These are phyloP conservation scores for Monosporozyma unispora DNA, from an alignment of 805 yeast genomes.

Conservation along the genomic window DNA sequence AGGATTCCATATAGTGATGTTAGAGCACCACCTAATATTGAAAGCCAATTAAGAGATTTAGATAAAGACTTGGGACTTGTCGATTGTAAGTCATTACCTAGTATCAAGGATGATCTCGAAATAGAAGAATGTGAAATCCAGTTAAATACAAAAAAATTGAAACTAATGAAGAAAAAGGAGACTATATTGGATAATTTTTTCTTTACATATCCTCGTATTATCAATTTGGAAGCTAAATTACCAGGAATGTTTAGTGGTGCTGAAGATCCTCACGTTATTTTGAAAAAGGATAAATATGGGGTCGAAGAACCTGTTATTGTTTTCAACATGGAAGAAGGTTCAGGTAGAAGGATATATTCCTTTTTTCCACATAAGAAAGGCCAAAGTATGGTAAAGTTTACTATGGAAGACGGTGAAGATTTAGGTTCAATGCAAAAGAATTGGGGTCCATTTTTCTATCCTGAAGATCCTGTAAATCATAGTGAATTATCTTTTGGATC, in stretches of 20 bases:
- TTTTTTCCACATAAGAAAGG: slow-evolving; percentile 7
- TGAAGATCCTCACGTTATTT: slow-evolving; percentile 8
- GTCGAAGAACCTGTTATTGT: slow-evolving; percentile 8
- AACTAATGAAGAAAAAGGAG: slow-evolving; percentile 5
- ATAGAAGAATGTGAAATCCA: slow-evolving; percentile 13
- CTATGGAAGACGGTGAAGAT: neutral
- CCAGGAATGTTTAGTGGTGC: slow-evolving; percentile 3
- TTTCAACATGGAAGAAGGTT: slow-evolving; percentile 5
- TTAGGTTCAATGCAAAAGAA: slow-evolving; percentile 5
- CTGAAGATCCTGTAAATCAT: neutral
- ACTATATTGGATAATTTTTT: slow-evolving; percentile 4
- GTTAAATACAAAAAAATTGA: slow-evolving; percentile 11
- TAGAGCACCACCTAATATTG: slow-evolving; percentile 1
- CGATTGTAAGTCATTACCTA: neutral
- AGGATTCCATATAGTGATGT: slow-evolving; percentile 6
- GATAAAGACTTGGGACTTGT: slow-evolving; percentile 1
- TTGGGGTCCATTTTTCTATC: slow-evolving; percentile 13
- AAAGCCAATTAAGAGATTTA: slow-evolving; percentile 1
- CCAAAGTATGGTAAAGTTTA: slow-evolving; percentile 1
- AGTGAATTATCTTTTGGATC: slow-evolving; percentile 16
- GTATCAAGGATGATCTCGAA: neutral
- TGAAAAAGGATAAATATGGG: neutral
- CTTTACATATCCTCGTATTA: slow-evolving; percentile 6
- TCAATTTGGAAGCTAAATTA: slow-evolving; percentile 2
- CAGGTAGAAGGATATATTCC: slow-evolving; percentile 4